Base-by-base conservation (phyloP, 2,329 filamentous ascomycete genomes). In the Chaetomiaceae sp. region DNA sequence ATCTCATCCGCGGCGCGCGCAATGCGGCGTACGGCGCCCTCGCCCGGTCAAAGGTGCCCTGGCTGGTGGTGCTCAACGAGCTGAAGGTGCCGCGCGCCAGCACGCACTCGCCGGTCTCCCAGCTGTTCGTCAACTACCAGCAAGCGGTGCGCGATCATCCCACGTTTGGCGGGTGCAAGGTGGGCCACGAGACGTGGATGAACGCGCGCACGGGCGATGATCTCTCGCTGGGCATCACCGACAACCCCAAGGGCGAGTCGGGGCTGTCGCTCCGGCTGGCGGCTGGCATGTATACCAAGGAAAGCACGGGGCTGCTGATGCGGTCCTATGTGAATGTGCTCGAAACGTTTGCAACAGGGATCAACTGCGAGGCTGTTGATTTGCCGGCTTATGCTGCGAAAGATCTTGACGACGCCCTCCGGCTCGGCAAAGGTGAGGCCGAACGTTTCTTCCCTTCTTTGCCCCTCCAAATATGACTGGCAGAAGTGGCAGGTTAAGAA, bases 61-160 rank as follows among this genome's bases (percentile, higher is more conserved):
- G 79, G 47, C 71, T 79, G 38, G 62, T 73, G 0, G 54, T 82
- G 0, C 62, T 81, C 0, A 59, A 71, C 0, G 63, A 74, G 23
- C 62, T 81, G 1, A 61, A 66, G 3, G 66, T 74, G 0, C 57
- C 66, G 0, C 63, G 75, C 1, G 71, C 73, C 0, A 48, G 67
- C 0, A 53, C 62, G 0, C 58, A 72, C 45, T 70, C 54, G 27
- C 77, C 77, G 0, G 30, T 81, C 1, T 79, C 79, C 63, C 77
- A 81, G 55, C 66, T 62, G 0, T 62, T 66, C 37, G 14, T 69
- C 27, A 56, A 69, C 52, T 69, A 69, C 48, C 63, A 58, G 4
- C 50, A 59, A 9, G 59, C 56, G 9, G 49, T 55, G 14, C 52
- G 55, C 9, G 58, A 64, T 39, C 54, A 53, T 40, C 44, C 40